A percentile compares a stretch with the other conserved stretches of the same genome.
Conservation (phyloP, 331 rosid genomes). For the Phaseolus coccineus region DNA sequence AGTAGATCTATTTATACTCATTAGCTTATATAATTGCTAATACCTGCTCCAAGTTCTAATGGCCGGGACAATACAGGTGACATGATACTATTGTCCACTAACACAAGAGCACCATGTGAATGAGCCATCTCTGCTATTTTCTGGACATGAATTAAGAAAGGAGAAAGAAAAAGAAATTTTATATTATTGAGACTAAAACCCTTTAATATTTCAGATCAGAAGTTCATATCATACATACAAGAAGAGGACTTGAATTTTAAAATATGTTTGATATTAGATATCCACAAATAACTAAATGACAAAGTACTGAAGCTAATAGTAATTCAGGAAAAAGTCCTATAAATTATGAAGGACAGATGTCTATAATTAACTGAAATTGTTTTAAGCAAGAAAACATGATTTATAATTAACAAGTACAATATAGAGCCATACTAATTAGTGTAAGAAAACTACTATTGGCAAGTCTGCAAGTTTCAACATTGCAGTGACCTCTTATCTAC, state of each 20-base stretch:
- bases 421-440: not conserved
- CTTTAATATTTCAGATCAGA: conserved; percentile 3
- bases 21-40: conserved; percentile 17
- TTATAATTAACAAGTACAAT: not conserved
- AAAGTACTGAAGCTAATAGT: conserved; percentile 19
- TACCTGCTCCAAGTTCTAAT: conserved; percentile 95
- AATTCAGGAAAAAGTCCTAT: conserved; percentile 4
- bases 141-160: conserved; percentile 44
- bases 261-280: conserved; percentile 7
- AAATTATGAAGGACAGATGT: not conserved
- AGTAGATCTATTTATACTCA: conserved; percentile 15
- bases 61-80: conserved; percentile 93
- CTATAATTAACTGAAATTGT: not conserved
- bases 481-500: not conserved
- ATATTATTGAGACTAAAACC: conserved; percentile 8
- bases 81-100: conserved; percentile 97
- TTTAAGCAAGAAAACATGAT: not conserved
- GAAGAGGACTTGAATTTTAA: conserved; percentile 19
- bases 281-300: conserved; percentile 21
- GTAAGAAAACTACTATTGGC: conserved; percentile 1
- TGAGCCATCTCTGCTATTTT: conserved; percentile 79
- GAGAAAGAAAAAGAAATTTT: not conserved
- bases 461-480: not conserved
- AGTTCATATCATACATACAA: conserved; percentile 21
- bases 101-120: conserved; percentile 62